Base-by-base conservation (phyloP, 2,329 filamentous ascomycete species). In the Verticillium zaregamsianum region DNA sequence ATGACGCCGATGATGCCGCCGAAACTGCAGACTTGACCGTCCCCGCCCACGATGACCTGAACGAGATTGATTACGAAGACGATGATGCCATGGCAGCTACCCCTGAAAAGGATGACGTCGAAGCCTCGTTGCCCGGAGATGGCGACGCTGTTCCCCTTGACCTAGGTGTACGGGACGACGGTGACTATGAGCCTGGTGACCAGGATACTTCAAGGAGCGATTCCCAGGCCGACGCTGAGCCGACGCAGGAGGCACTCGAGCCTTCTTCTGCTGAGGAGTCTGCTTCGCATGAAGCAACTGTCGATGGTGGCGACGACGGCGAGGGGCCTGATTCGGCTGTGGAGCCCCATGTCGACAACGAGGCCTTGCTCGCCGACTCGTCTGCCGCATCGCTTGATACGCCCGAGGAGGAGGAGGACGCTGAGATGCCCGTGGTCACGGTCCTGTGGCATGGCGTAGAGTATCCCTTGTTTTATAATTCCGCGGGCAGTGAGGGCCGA, bases 401-500 rank as follows among this genome's bases (percentile, higher is more conserved):
- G 2, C 59, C 61, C 28, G 28, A 6, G 3, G 49, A 58, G 15
- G 62, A 63, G 14, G 58, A 65, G 17, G 67, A 66, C 14, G 63
- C 67, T 8, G 68, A 69, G 1, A 76, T 68, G 60, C 78, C 72
- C 15, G 68, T 66, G 65, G 80, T 76, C 49, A 77, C 73, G 11
- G 78, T 80, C 58, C 73, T 75, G 56, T 80, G 80, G 62, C 77
- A 75, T 59, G 77, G 76, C 39, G 74, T 79, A 17, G 75, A 79
- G 58, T 80, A 76, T 59, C 78, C 78, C 3, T 69, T 79, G 37
- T 77, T 80, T 60, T 77, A 70, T 20, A 59, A 63, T 25, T 63
- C 65, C 8, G 60, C 61, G 2, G 62, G 61, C 23, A 65, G 64
- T 37, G 71, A 75, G 55, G 71, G 73, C 4, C 69, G 73, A 31